Conservation (phyloP, 2,329 filamentous ascomycete species). For the Trichoderma pleuroti region DNA sequence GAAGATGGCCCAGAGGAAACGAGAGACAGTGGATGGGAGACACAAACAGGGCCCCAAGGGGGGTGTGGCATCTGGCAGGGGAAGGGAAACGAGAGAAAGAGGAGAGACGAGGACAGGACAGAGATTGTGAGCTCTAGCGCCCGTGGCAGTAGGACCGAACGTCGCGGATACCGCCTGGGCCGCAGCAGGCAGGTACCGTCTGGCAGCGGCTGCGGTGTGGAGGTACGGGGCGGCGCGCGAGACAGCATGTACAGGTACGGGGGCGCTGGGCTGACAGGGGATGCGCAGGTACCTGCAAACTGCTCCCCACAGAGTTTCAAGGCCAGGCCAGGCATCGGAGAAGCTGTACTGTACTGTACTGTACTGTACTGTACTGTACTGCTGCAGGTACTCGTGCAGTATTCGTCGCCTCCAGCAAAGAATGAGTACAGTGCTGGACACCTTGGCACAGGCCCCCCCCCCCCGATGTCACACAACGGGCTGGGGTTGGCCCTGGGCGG, state of each 20-base stretch:
- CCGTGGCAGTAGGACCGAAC: conserved; percentile 1
- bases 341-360: neutral
- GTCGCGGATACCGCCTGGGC: neutral
- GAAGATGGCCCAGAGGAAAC: conserved; percentile 32
- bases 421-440: neutral
- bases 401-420: neutral
- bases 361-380: neutral
- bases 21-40: conserved; percentile 29
- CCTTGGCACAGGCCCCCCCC: neutral
- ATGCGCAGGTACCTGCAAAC: conserved; percentile 1
- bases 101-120: conserved; percentile 17
- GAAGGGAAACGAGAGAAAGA: conserved; percentile 14
- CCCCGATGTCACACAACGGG: conserved; percentile 6
- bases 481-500: neutral
- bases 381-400: too few species aligned
- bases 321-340: neutral
- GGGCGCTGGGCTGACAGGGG: neutral
- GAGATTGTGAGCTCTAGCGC: conserved; percentile 15
- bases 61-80: conserved; percentile 21
- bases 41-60: conserved; percentile 29
- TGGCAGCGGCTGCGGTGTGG: neutral
- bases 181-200: neutral
- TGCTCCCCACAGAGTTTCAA: conserved; percentile 11
- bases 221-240: conserved; percentile 1
- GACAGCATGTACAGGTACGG: neutral